Base-by-base conservation (phyloP, 2,329 filamentous ascomycete genomes). In the Pseudogymnoascus sp. region DNA sequence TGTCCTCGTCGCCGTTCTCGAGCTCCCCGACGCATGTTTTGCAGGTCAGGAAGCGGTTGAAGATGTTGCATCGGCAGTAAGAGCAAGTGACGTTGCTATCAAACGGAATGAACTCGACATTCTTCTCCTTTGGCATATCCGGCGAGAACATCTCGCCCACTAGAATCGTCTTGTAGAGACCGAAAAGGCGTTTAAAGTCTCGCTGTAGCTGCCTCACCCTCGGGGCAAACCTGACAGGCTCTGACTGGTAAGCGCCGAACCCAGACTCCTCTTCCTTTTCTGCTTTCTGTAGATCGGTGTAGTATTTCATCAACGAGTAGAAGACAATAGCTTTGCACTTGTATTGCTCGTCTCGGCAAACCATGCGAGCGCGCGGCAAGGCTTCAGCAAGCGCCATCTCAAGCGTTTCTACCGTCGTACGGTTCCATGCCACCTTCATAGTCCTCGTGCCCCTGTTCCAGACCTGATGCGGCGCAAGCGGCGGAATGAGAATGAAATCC, bases 351-450 rank as follows among this genome's bases (percentile, higher is more conserved):
- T 99, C 94, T 37, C 94, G 88, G 72, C 94, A 97, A 2, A 97
- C 93, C 67, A 97, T 84, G 10, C 92, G 85, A 8, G 92, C 90
- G 68, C 92, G 91, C 0, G 92, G 92, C 2, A 99, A 80, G 0
- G 93, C 92, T 76, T 97, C 94, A 63, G 86, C 82, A 18, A 97
- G 74, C 0, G 93, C 94, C 73, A 95, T 79, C 66, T 93, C 88
- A 3, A 99, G 80, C 0, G 94, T 97, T 70, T 97, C 92, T 1
- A 89, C 88, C 0, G 92, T 97, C 0, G 91, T 97, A 27, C 94
- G 84, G 73, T 99, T 99, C 94, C 94, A 99, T 0, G 94, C 94
- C 6, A 96, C 92, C 73, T 99, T 99, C 83, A 97, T 91, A 0
- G 94, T 99, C 48, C 92, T 82, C 1, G 93, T 97, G 18, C 94